phyloP scores from a whole-genome alignment of 495 filamentous ascomycete genomes.

The Hyaloscypha finlandica region DNA sequence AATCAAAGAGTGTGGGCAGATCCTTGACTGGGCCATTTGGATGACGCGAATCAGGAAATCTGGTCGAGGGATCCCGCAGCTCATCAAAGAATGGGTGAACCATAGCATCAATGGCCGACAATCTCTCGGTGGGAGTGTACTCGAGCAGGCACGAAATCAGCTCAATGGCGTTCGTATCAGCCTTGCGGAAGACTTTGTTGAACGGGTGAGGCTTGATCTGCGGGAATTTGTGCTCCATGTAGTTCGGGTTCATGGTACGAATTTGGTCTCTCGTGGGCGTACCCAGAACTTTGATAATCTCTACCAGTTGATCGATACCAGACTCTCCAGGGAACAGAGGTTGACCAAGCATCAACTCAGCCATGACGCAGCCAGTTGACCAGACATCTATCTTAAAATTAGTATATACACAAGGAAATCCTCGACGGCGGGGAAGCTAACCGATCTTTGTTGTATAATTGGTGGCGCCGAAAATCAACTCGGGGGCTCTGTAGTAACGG shows the following conservation, averaged over 20 bases:
- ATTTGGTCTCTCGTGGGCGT: slow-evolving; percentile 99
- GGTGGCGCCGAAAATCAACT: slow-evolving; percentile 97
- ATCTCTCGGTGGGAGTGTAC: slow-evolving; percentile 94
- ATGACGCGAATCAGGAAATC: slow-evolving; percentile 91
- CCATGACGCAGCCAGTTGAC: slow-evolving; percentile 99
- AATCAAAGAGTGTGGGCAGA: slow-evolving; percentile 87
- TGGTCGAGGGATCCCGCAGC: slow-evolving; percentile 82
- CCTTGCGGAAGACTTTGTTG: slow-evolving; percentile 98
- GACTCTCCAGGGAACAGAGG: slow-evolving; percentile 99
- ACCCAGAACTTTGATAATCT: slow-evolving; percentile 99
- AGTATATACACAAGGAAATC: slow-evolving; percentile 14
- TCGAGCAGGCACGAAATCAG: slow-evolving; percentile 91
- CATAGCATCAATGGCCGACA: slow-evolving; percentile 95
- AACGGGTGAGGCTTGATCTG: slow-evolving; percentile 99
- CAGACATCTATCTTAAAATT: slow-evolving; percentile 74
- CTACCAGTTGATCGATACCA: slow-evolving; percentile 96
- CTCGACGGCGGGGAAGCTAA: slow-evolving; percentile 45
- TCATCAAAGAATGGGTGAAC: slow-evolving; percentile 99
- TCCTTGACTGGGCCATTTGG: slow-evolving; percentile 73
- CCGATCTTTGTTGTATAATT: slow-evolving; percentile 99
- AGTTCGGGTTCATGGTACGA: slow-evolving; percentile 99
- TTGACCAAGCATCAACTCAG: slow-evolving; percentile 97
- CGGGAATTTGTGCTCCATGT: slow-evolving; percentile 99
- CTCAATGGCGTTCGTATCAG: slow-evolving; percentile 88
- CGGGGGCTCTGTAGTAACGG: slow-evolving; percentile 95